These are phyloP conservation scores for Arthrobotrys sphaeroides DNA, from an alignment of 2,329 filamentous ascomycete species.

Conservation along the genomic window DNA sequence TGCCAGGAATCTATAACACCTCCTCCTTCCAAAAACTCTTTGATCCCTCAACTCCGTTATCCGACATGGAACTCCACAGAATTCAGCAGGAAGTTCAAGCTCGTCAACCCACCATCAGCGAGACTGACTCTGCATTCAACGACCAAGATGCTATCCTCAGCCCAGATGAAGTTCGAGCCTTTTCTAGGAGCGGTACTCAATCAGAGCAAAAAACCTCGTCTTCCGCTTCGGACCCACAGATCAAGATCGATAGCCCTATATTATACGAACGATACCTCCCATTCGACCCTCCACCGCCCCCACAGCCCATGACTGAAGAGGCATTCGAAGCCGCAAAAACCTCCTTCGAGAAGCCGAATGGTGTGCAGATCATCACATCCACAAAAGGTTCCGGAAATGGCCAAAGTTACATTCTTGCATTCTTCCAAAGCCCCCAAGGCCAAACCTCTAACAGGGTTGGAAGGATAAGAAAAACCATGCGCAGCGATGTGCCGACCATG, in stretches of 20 bases:
- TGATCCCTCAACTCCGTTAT: constrained; percentile 66
- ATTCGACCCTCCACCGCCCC: constrained; percentile 85
- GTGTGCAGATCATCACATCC: constrained; percentile 20
- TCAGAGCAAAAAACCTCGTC: constrained; percentile 63
- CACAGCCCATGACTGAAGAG: constrained; percentile 67
- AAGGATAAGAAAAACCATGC: constrained; percentile 65
- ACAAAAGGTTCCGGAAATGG: neutral
- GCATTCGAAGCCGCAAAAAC: constrained; percentile 53
- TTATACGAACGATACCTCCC: constrained; percentile 77
- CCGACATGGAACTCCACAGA: constrained; percentile 60
- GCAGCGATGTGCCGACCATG: constrained; percentile 70
- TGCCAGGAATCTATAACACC: constrained; percentile 76
- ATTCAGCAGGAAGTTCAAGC: constrained; percentile 73
- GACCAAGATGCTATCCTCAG: constrained; percentile 68
- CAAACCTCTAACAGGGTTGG: constrained; percentile 57
- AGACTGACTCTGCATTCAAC: constrained; percentile 54
- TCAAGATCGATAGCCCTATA: constrained; percentile 74
- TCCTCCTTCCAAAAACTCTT: constrained; percentile 89
- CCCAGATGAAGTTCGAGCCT: constrained; percentile 69
- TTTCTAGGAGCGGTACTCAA: constrained; percentile 57
- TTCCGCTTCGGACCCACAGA: constrained; percentile 65
- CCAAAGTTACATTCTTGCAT: constrained; percentile 24
- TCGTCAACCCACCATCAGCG: constrained; percentile 62
- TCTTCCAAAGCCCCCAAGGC: constrained; percentile 68
- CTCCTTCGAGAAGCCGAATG: constrained; percentile 14